Conservation (phyloP, 1,284 basidiomycete genomes). For the Naganishia liquefaciens region DNA sequence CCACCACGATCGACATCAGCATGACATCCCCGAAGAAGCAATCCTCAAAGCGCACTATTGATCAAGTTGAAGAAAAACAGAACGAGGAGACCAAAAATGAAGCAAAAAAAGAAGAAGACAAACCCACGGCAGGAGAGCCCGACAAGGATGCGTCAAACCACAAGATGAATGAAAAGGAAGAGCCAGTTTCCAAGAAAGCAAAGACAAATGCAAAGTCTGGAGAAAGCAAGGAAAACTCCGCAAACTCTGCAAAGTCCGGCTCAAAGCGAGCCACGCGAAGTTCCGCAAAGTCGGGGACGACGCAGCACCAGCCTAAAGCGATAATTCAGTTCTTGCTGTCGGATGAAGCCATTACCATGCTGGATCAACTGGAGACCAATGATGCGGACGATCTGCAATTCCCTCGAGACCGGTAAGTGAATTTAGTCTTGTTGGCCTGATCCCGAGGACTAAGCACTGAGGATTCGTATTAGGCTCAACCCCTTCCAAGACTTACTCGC, state of each 20-base stretch:
- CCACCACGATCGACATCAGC: neutral
- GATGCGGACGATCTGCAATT: conserved; percentile 1
- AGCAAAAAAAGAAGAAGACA: neutral
- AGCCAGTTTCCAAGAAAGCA: conserved; percentile 3
- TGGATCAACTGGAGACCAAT: conserved; percentile 8
- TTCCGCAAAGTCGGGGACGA: neutral
- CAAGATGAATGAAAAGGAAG: neutral
- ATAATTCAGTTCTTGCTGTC: conserved; percentile 12
- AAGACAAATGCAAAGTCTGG: neutral
- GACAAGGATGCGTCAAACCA: neutral
- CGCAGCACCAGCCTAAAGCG: neutral
- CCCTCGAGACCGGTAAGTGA: conserved; percentile 14
- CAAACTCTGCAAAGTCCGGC: neutral
- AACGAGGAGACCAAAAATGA: neutral
- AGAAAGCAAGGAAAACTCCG: neutral
- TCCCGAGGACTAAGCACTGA: neutral
- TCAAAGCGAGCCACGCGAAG: conserved; percentile 1
- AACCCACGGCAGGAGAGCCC: neutral
- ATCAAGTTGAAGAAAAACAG: neutral
- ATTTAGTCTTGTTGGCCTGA: neutral
- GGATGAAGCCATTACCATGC: conserved; percentile 3
- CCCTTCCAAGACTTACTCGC: conserved; percentile 24
- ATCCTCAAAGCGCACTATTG: conserved; percentile 2
- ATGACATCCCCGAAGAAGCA: neutral
- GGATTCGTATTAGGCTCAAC: conserved; percentile 2